Base-by-base conservation (phyloP, 768 basidiomycete genomes). In the Jaapia argillacea region DNA sequence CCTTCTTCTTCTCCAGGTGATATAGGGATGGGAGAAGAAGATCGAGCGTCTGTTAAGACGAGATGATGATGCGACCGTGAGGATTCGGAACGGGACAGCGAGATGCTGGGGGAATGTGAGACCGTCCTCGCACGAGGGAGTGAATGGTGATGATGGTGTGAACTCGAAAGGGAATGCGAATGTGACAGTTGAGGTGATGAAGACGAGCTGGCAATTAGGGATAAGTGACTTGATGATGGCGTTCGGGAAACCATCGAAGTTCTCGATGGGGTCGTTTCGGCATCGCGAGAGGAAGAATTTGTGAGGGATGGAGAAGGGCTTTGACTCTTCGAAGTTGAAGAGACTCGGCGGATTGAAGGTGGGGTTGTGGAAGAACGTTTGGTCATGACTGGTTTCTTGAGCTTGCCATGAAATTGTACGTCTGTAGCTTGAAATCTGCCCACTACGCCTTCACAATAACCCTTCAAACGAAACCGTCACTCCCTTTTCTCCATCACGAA, bases 361-460 rank as follows among this genome's bases (percentile, higher is more conserved):
- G n/a, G n/a, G n/a, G n/a, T n/a, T 24, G 54, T 42, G 20, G 74
- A 75, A 1, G 67, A 64, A 1, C 86, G 74, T 60, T 84, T 87
- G 3, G 85, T 73, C 69, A 83, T 81, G 49, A 91, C 66, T 0
- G 85, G 83, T 43, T 76, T 79, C 68, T 92, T 91, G 48, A 92
- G 72, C 50, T 77, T 83, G 2, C 72, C 68, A 46, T 77, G 77
- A 54, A 90, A 85, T 5, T 64, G 72, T 6, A 92, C 88, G 45
- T 81, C 65, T 18, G 59, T 49, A 0, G 72, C 78, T 14, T 64
- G 62, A 55, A 92, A 90, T 4, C 77, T 71, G 6, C 88, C 88
- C 2, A 91, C 83, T 42, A 91, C 84, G 42, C 81, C 88, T 63
- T 92, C 88, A 54, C 88, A 92, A 51, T 81, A 85, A 3, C 89